These are phyloP conservation scores for Acanthamoeba sp. DNA, from an alignment of 208 protist species.

Conservation along the genomic window DNA sequence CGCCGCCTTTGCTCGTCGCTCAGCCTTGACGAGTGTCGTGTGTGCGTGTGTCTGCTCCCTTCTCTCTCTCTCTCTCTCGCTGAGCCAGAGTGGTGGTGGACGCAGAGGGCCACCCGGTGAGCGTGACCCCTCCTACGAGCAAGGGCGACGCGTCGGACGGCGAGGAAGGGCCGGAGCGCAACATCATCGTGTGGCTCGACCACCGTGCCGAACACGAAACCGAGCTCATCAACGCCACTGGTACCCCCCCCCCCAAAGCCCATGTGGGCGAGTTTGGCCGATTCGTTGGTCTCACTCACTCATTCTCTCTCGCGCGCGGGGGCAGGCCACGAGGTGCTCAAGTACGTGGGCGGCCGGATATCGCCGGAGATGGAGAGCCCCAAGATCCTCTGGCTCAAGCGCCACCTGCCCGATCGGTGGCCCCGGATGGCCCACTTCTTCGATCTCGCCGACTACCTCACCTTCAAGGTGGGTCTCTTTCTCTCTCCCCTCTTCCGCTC, in stretches of 20 bases:
- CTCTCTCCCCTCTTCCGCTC: background rate
- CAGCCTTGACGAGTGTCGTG: no score
- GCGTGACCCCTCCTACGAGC: background rate
- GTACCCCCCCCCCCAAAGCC: background rate
- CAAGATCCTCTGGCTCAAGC: constrained; percentile 59
- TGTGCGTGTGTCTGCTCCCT: no score
- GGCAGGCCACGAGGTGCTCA: constrained; percentile 31
- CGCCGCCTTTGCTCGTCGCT: no score
- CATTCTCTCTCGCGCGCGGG: background rate
- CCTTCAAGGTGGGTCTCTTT: background rate
- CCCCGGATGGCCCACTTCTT: constrained; percentile 11
- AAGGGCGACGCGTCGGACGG: background rate
- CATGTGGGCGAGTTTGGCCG: background rate
- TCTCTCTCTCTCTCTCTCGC: no score
- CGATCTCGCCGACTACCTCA: constrained; percentile 64
- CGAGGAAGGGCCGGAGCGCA: background rate
- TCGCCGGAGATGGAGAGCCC: constrained; percentile 34
- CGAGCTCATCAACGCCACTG: constrained; percentile 26
- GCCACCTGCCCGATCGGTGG: constrained; percentile 21
- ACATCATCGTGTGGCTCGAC: constrained; percentile 60
- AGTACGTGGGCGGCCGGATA: background rate
- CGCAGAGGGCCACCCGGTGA: background rate
- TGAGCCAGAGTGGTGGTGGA: constrained; percentile 12
- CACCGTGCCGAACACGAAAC: constrained; percentile 21
- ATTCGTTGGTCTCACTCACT: background rate